Conservation (phyloP, 2,329 filamentous ascomycete species). For the Beauveria sp. region DNA sequence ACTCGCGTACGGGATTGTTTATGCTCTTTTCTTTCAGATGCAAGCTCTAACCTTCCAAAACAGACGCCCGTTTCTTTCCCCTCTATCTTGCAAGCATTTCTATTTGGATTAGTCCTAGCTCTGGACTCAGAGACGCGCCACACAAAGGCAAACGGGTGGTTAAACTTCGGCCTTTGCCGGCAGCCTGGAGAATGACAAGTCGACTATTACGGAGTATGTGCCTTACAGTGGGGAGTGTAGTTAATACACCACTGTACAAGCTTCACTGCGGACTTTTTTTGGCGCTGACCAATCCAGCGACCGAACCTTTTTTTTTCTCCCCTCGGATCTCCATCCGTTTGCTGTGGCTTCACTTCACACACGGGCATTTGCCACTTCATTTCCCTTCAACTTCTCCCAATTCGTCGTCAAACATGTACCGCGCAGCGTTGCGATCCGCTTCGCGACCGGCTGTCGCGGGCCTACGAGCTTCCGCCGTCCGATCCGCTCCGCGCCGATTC, state of each 20-base stretch:
- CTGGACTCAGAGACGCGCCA: not conserved
- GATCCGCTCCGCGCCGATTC: constrained; percentile 39
- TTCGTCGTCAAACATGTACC: constrained; percentile 37
- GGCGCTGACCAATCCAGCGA: constrained; percentile 12
- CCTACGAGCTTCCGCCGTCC: constrained; percentile 32
- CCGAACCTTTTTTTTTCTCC: not conserved
- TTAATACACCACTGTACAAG: not conserved
- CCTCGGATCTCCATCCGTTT: not conserved
- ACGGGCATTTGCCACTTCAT: not conserved
- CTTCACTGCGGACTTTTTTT: not conserved
- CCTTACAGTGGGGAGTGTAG: too few species aligned
- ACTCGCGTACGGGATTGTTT: not conserved
- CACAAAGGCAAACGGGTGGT: not conserved
- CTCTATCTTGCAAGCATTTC: not conserved
- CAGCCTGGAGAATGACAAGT: not conserved
- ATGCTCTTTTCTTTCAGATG: not conserved
- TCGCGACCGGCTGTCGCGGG: constrained; percentile 36
- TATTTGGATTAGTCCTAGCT: constrained; percentile 6
- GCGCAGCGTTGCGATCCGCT: constrained; percentile 41
- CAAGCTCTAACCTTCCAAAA: not conserved
- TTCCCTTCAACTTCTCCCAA: constrained; percentile 8
- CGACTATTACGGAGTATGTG: too few species aligned
- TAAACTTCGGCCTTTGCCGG: constrained; percentile 4
- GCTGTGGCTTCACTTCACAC: constrained; percentile 1
- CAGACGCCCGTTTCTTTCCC: not conserved